Conservation (phyloP, 1,139 yeast species). For the Blastobotrys persicus region DNA sequence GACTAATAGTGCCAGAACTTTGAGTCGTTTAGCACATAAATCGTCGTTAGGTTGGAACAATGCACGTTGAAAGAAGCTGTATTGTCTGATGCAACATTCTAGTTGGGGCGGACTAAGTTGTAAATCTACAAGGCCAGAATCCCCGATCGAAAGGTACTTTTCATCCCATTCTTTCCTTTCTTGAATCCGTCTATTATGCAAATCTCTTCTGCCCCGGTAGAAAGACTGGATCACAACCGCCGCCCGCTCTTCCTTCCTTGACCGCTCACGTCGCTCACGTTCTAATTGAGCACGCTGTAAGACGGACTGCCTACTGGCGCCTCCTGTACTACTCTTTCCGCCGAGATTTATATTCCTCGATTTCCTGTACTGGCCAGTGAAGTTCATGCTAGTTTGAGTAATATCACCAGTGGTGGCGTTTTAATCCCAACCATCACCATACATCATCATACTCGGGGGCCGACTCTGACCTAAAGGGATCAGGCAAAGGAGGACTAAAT, state of each 20-base stretch:
- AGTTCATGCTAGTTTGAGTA: slow-evolving; percentile 29
- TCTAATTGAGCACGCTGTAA: slow-evolving; percentile 64
- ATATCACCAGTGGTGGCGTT: not conserved
- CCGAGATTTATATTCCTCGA: slow-evolving; percentile 72
- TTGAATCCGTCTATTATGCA: not conserved
- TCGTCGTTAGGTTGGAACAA: slow-evolving; percentile 9
- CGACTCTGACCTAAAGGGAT: no score
- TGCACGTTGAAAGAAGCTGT: slow-evolving; percentile 18
- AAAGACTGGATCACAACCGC: slow-evolving; percentile 50
- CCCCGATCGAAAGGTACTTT: slow-evolving; percentile 10
- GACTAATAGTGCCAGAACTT: slow-evolving; percentile 1
- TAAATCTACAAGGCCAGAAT: slow-evolving; percentile 6
- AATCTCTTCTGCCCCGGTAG: slow-evolving; percentile 25
- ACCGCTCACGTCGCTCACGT: slow-evolving; percentile 61
- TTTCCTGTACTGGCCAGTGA: slow-evolving; percentile 38
- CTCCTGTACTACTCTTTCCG: slow-evolving; percentile 40
- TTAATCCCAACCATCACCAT: not conserved
- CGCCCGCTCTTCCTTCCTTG: slow-evolving; percentile 49
- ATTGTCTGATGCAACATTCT: slow-evolving; percentile 14
- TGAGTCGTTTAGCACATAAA: slow-evolving; percentile 12
- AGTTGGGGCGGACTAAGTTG: slow-evolving; percentile 8
- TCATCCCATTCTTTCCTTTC: slow-evolving; percentile 25
- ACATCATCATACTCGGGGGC: no score
- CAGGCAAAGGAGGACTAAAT: no score
- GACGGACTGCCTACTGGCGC: slow-evolving; percentile 40